Conservation (phyloP, 192 early-diverging fungal genomes). For the Coemansia sp. region DNA sequence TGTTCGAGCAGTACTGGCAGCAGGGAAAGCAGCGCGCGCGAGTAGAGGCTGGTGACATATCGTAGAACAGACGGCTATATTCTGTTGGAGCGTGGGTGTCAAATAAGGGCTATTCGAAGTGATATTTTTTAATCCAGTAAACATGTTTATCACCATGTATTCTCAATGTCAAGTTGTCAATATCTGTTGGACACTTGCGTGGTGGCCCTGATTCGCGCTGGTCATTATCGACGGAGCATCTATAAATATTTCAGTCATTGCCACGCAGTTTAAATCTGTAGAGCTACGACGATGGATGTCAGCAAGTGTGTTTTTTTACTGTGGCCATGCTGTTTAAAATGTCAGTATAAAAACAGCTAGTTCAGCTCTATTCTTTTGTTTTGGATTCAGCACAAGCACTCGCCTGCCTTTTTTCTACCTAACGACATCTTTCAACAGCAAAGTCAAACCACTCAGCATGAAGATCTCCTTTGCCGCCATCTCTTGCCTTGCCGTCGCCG, state of each 20-base stretch:
- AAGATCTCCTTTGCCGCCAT: background rate
- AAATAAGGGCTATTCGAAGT: background rate
- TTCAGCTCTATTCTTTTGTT: background rate
- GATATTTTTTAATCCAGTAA: background rate
- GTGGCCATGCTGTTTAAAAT: background rate
- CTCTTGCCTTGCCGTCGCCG: background rate
- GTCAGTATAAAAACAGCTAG: background rate
- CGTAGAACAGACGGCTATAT: too few relatives aligned
- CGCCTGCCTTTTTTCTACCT: conserved; percentile 6
- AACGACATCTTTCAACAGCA: background rate
- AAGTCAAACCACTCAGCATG: background rate
- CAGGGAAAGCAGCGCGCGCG: background rate
- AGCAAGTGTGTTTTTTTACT: background rate
- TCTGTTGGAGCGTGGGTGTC: too few relatives aligned
- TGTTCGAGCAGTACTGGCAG: background rate
- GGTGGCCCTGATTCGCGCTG: background rate
- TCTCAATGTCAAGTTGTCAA: background rate
- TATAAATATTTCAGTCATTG: background rate
- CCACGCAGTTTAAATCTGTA: background rate
- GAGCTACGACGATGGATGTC: background rate
- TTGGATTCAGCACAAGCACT: conserved; percentile 4
- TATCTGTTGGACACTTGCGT: background rate
- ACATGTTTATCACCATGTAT: background rate
- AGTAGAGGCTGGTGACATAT: background rate
- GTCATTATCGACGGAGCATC: background rate